These are phyloP conservation scores for Gastrolobium bilobum DNA, from an alignment of 306 rosid species.

Conservation along the genomic window DNA sequence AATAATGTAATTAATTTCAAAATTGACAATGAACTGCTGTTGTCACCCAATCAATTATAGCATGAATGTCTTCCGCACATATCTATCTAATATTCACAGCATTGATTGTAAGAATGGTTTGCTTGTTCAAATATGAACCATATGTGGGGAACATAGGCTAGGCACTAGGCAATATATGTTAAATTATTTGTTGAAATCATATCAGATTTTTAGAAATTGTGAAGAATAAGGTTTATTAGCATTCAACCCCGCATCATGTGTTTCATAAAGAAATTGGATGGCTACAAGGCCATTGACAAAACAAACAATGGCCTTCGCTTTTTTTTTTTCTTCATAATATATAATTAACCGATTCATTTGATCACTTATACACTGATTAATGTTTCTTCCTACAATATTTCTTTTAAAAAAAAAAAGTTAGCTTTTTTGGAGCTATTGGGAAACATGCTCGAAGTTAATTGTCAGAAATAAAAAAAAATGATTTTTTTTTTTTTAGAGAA, in stretches of 20 bases:
- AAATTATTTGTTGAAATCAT: constrained; percentile 6
- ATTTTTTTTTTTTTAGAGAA: too few relatives aligned
- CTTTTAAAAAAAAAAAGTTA: not conserved
- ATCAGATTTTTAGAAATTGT: not conserved
- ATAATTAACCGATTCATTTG: not conserved
- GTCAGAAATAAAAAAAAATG: not conserved
- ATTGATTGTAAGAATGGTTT: not conserved
- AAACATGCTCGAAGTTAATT: not conserved
- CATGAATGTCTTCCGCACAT: too few relatives aligned
- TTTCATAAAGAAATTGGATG: not conserved
- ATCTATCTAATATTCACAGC: not conserved
- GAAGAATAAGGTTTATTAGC: not conserved
- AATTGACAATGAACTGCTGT: constrained; percentile 10
- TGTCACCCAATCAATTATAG: not conserved
- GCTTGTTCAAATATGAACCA: constrained; percentile 2
- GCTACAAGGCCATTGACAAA: not conserved
- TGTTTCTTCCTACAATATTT: not conserved
- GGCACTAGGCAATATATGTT: not conserved
- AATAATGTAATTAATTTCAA: not conserved
- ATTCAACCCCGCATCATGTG: not conserved
- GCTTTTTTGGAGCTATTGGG: not conserved
- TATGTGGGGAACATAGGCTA: not conserved
- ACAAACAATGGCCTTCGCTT: not conserved
- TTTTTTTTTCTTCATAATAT: not conserved
- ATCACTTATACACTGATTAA: not conserved